phyloP scores from a whole-genome alignment of 495 filamentous ascomycete genomes.

The Chaetomium fimeti region DNA sequence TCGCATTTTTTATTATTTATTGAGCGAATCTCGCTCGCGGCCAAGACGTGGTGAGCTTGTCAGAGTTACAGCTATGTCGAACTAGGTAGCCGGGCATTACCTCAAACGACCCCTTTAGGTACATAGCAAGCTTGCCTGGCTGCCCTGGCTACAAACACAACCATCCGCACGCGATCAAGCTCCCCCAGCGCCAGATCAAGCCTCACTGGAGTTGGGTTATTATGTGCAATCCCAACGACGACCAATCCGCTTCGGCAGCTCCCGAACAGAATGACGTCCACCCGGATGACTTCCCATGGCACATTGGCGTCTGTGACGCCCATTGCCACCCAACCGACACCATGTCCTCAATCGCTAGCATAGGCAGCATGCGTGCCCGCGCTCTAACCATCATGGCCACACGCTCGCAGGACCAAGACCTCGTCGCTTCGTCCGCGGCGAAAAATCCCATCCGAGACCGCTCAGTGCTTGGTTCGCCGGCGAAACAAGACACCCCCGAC shows the following conservation, averaged over 20 bases:
- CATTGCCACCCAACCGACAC: slow-evolving; percentile 99
- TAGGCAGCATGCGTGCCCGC: slow-evolving; percentile 73
- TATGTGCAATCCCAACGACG: slow-evolving; percentile 24
- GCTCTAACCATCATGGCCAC: slow-evolving; percentile 88
- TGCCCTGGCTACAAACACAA: background rate
- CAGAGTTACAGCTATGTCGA: too few species aligned
- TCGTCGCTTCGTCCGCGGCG: slow-evolving; percentile 69
- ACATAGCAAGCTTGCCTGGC: too few species aligned
- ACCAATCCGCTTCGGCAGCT: background rate
- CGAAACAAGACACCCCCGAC: slow-evolving; percentile 12
- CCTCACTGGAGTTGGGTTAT: too few species aligned
- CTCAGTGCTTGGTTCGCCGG: slow-evolving; percentile 17
- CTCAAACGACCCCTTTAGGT: too few species aligned
- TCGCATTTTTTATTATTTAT: too few species aligned
- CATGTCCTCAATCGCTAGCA: slow-evolving; percentile 65
- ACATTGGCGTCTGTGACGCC: slow-evolving; percentile 80
- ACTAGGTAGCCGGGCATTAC: too few species aligned
- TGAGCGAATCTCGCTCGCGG: too few species aligned
- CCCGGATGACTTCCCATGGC: slow-evolving; percentile 67
- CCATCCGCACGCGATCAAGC: background rate
- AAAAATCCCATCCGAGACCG: slow-evolving; percentile 37
- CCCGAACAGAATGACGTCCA: background rate
- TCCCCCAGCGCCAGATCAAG: background rate
- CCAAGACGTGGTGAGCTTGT: too few species aligned
- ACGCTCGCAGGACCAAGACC: slow-evolving; percentile 77